Conservation (phyloP, 2,329 filamentous ascomycete genomes). For the Camillea tinctor region DNA sequence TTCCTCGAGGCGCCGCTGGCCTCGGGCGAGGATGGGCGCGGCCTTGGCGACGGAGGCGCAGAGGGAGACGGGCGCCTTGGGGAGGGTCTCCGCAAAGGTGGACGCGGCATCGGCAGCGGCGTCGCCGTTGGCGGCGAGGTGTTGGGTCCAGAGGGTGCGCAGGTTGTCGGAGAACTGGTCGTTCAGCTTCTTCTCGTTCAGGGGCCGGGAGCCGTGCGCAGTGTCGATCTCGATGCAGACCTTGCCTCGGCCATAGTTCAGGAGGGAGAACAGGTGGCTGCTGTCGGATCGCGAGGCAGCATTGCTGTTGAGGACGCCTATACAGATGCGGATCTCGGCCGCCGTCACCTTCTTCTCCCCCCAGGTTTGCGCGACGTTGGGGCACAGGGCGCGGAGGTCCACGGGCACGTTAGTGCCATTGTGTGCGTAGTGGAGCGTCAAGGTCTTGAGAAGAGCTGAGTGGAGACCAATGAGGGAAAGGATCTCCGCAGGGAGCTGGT, state of each 20-base stretch:
- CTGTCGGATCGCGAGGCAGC: constrained; percentile 18
- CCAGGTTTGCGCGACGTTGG: constrained; percentile 67
- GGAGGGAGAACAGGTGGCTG: constrained; percentile 27
- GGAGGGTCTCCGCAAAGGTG: constrained; percentile 56
- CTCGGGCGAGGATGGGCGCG: constrained; percentile 60
- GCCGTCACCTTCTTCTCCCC: constrained; percentile 66
- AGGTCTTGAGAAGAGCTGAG: constrained; percentile 64
- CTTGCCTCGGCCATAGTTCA: constrained; percentile 44
- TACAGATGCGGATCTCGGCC: constrained; percentile 64
- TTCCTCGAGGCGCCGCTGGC: constrained; percentile 66
- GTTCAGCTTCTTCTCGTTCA: constrained; percentile 54
- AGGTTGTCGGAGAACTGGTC: constrained; percentile 54
- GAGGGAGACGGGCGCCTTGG: constrained; percentile 51
- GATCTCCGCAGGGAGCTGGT: constrained; percentile 49
- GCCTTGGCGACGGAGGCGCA: constrained; percentile 52
- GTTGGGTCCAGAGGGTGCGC: constrained; percentile 41
- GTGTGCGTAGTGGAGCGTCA: constrained; percentile 69
- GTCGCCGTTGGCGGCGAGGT: constrained; percentile 26
- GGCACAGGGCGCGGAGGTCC: constrained; percentile 60
- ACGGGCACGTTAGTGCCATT: constrained; percentile 62
- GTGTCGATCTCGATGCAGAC: constrained; percentile 58
- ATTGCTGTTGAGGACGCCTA: constrained; percentile 59
- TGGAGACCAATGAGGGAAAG: constrained; percentile 63
- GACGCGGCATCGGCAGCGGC: constrained; percentile 31
- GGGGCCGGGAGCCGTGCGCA: constrained; percentile 34